Base-by-base conservation (phyloP, 2,329 filamentous ascomycete genomes). In the Arthrinium phaeospermum region DNA sequence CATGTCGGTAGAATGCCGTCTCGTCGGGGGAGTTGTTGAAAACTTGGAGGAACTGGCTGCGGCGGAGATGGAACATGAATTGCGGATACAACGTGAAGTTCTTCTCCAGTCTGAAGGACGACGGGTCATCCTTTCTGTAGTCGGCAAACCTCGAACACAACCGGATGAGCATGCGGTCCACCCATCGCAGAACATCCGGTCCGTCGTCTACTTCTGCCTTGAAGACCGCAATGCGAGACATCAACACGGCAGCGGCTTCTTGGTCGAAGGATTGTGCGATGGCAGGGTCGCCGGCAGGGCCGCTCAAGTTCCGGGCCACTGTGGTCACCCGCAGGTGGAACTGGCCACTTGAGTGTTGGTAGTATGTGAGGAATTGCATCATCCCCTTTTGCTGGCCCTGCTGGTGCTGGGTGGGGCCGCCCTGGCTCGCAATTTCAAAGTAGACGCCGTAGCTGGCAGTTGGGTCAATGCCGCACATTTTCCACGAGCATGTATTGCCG, bases 11-110 rank as follows among this genome's bases (percentile, higher is more conserved):
- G 84, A 99, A 99, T n/a, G 96, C 96, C 34, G 96, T 99, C 84
- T 99, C 96, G 78, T 99, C 96, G 10, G 96, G 96, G 0, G 96
- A 98, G 83, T 98, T 99, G 87, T 99, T 99, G 90, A 99, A 99
- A 72, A 99, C 95, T 81, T 99, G 96, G 75, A 99, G 84, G 87
- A 99, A 99, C 83, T 98, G 96, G 83, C 95, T 98, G 83, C 96
- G 91, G 78, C 96, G 93, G 74, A 99, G 89, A 83, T 99, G 96
- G 88, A 99, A 99, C 96, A 99, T 99, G 85, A 99, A 99, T 82
- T 99, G 96, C 37, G 96, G 96, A 80, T 99, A 99, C 22, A 99
- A 89, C 0, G 96, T 98, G 81, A 99, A 99, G 86, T 99, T 99
- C 90, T 98, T 98, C 84, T 99, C 96, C 75, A 98, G 85, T 47